phyloP scores from a whole-genome alignment of 352 stramenopile genomes.

The Globisporangium viniferum region DNA sequence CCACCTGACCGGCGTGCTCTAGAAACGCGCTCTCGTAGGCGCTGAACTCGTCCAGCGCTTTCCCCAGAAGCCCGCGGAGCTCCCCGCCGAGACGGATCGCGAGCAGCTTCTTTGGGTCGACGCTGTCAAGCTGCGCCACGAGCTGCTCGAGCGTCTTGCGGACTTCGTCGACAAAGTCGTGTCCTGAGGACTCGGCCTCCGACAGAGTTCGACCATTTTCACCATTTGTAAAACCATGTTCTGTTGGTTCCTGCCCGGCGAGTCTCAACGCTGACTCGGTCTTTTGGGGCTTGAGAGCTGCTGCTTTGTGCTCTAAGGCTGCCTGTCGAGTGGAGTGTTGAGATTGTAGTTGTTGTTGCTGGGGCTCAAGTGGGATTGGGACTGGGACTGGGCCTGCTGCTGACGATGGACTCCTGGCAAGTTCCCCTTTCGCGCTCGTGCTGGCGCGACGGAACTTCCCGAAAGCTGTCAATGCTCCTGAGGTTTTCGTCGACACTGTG shows the following conservation, averaged over 20 bases:
- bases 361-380: neutral
- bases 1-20: conserved; percentile 45
- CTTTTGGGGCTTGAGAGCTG: neutral
- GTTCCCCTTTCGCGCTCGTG: conserved; percentile 11
- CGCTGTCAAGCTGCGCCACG: conserved; percentile 49
- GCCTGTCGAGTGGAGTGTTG: neutral
- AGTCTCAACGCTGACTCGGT: neutral
- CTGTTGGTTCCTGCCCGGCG: neutral
- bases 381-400: neutral
- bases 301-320: neutral
- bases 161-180: conserved; percentile 38
- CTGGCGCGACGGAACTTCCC: conserved; percentile 47
- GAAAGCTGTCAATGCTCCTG: conserved; percentile 30
- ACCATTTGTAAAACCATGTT: neutral
- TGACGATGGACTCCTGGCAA: neutral
- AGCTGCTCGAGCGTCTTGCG: conserved; percentile 41
- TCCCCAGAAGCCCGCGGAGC: conserved; percentile 70
- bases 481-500: neutral
- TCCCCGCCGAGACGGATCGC: conserved; percentile 66
- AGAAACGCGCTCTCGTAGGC: conserved; percentile 61
- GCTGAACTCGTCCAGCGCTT: conserved; percentile 73
- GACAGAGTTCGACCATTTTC: neutral
- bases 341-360: neutral
- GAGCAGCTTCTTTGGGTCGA: conserved; percentile 60
- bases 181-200: neutral